These are phyloP conservation scores for Durio zibethinus DNA, from an alignment of 345 rosid species.

Conservation along the genomic window DNA sequence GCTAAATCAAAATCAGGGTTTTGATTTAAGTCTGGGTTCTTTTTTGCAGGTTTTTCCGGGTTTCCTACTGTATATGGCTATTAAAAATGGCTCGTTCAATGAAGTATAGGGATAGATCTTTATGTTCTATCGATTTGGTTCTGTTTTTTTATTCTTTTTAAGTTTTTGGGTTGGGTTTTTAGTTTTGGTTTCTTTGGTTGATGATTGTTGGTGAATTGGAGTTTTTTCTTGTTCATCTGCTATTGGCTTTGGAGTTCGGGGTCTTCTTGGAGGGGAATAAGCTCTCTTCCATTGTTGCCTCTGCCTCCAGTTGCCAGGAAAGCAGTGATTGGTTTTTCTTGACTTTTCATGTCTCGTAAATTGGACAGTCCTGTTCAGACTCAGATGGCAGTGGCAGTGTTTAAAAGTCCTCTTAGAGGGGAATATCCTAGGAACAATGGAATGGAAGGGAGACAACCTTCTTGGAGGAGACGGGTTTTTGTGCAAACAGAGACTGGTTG, in stretches of 20 bases:
- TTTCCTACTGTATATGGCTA: background rate
- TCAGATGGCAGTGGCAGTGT: conserved; percentile 86
- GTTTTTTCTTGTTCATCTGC: conserved; percentile 17
- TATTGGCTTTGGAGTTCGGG: conserved; percentile 40
- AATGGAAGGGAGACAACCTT: conserved; percentile 69
- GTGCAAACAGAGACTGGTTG: conserved; percentile 97
- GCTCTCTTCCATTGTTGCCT: conserved; percentile 45
- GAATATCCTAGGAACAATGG: conserved; percentile 50
- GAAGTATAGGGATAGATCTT: conserved; percentile 16
- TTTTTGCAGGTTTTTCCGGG: conserved; percentile 21
- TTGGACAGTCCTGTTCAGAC: conserved; percentile 97
- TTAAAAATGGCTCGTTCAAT: conserved; percentile 26
- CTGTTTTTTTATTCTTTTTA: background rate
- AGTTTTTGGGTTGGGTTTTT: conserved; percentile 20
- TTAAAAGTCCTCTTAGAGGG: conserved; percentile 68
- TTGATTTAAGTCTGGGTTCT: background rate
- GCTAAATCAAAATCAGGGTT: background rate
- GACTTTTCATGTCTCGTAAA: conserved; percentile 78
- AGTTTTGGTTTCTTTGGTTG: conserved; percentile 31
- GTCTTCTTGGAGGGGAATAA: conserved; percentile 42
- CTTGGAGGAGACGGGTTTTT: conserved; percentile 80
- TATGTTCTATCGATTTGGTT: conserved; percentile 1
- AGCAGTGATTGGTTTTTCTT: conserved; percentile 24
- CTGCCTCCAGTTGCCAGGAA: conserved; percentile 32
- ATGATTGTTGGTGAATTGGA: conserved; percentile 38